A percentile compares a stretch with the other conserved stretches of the same genome.
phyloP scores from a whole-genome alignment of 176 grass and related monocot genomes.

The Elymus sibiricus region DNA sequence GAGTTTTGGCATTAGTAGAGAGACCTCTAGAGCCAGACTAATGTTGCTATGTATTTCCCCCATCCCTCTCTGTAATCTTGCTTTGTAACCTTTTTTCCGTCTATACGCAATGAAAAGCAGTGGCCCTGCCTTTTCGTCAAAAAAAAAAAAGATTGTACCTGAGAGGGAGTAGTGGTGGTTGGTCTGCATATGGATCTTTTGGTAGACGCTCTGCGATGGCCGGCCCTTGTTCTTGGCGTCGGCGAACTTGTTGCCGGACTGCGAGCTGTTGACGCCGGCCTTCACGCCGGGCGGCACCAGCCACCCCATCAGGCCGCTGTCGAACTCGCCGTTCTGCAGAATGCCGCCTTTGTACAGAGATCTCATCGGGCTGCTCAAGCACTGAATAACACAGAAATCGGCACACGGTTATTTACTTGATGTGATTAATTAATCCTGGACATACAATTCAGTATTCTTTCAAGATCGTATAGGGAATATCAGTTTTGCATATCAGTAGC shows the following conservation, averaged over 20 bases:
- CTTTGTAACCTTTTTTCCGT: no score
- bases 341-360: conserved; percentile 74
- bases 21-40: no score
- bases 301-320: conserved; percentile 54
- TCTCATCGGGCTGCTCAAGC: conserved; percentile 48
- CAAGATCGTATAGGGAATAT: not conserved
- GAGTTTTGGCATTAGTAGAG: no score
- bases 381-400: conserved; percentile 45
- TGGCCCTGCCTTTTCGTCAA: no score
- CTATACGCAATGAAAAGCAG: no score
- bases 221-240: not conserved
- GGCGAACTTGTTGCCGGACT: conserved; percentile 12
- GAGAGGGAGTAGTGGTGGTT: conserved; percentile 62
- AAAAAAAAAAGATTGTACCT: conserved; percentile 26
- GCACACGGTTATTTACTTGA: not conserved
- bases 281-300: conserved; percentile 28
- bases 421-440: no score
- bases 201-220: conserved; percentile 50
- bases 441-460: not conserved
- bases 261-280: conserved; percentile 25
- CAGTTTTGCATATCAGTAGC: not conserved
- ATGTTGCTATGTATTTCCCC: no score
- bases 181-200: conserved; percentile 48
- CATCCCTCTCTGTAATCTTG: no score
- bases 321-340: conserved; percentile 67